Conservation (phyloP, 2,329 filamentous ascomycete genomes). For the Talaromyces sp. region DNA sequence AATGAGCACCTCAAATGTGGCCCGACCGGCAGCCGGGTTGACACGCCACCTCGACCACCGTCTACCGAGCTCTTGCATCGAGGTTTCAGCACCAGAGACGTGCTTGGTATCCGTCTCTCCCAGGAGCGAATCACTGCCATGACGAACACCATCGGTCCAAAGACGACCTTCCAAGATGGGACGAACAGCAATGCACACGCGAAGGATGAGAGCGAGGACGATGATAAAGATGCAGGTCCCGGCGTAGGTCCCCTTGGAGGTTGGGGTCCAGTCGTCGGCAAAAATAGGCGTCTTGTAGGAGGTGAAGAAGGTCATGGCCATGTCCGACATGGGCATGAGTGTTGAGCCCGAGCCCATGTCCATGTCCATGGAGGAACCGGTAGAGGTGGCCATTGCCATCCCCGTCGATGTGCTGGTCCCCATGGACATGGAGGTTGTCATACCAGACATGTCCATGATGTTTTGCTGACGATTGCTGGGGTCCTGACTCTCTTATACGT, state of each 20-base stretch:
- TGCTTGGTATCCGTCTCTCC: background rate
- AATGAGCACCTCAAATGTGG: constrained; percentile 68
- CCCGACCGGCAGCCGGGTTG: constrained; percentile 74
- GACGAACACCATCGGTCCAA: constrained; percentile 22
- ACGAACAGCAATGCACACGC: constrained; percentile 70
- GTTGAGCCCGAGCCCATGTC: constrained; percentile 23
- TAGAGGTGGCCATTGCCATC: constrained; percentile 2
- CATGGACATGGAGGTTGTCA: constrained; percentile 7
- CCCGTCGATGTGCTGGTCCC: background rate
- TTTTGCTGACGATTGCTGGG: too few species aligned
- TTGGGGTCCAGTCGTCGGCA: constrained; percentile 71
- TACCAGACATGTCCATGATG: constrained; percentile 2
- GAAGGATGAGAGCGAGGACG: constrained; percentile 68
- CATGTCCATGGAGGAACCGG: constrained; percentile 20
- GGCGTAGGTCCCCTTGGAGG: constrained; percentile 70
- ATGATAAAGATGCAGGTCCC: constrained; percentile 89
- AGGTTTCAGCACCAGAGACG: constrained; percentile 12
- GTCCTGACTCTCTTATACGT: too few species aligned
- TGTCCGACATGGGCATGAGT: constrained; percentile 25
- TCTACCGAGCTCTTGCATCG: constrained; percentile 17
- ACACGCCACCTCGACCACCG: constrained; percentile 63
- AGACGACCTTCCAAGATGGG: constrained; percentile 48
- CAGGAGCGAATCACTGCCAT: constrained; percentile 8
- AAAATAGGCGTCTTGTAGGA: constrained; percentile 64
- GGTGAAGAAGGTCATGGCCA: constrained; percentile 50